phyloP scores from a whole-genome alignment of 1,284 basidiomycete species.

The Fomes fomentarius region DNA sequence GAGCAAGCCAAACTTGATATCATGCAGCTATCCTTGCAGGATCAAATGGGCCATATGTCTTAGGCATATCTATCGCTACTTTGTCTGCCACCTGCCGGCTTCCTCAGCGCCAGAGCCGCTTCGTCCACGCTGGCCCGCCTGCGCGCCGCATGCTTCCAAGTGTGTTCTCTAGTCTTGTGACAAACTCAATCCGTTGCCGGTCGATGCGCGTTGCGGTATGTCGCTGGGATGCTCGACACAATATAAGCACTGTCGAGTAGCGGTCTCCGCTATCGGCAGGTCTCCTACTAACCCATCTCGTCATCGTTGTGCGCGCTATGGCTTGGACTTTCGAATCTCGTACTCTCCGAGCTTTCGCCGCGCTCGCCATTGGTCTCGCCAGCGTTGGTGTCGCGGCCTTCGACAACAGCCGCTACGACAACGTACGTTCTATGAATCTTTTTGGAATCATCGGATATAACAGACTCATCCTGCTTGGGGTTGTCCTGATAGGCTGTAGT shows the following conservation, averaged over 20 bases:
- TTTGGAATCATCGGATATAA: neutral
- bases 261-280: conserved; percentile 9
- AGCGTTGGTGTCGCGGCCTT: conserved; percentile 34
- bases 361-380: conserved; percentile 16
- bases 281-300: conserved; percentile 10
- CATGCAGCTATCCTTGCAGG: conserved; percentile 14
- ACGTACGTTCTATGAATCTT: conserved; percentile 42
- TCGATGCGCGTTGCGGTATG: conserved; percentile 1
- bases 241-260: conserved; percentile 13
- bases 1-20: conserved; percentile 12
- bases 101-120: conserved; percentile 8
- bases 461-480: neutral
- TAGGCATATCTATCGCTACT: conserved; percentile 16
- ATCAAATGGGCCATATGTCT: conserved; percentile 24
- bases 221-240: conserved; percentile 9
- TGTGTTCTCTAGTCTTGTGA: conserved; percentile 19
- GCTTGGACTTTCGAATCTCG: conserved; percentile 11
- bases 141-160: conserved; percentile 23
- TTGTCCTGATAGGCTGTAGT: conserved; percentile 11
- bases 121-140: conserved; percentile 14
- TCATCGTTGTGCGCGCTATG: conserved; percentile 10
- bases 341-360: conserved; percentile 19
- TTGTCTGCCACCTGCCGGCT: conserved; percentile 10
- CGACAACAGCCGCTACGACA: conserved; percentile 61
- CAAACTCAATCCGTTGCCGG: conserved; percentile 10